A percentile compares a stretch with the other conserved stretches of the same genome.
Evolutionary conservation across 73 alveolate genomes (phyloP).

Genomic region (Uronychia setigera): DNA sequence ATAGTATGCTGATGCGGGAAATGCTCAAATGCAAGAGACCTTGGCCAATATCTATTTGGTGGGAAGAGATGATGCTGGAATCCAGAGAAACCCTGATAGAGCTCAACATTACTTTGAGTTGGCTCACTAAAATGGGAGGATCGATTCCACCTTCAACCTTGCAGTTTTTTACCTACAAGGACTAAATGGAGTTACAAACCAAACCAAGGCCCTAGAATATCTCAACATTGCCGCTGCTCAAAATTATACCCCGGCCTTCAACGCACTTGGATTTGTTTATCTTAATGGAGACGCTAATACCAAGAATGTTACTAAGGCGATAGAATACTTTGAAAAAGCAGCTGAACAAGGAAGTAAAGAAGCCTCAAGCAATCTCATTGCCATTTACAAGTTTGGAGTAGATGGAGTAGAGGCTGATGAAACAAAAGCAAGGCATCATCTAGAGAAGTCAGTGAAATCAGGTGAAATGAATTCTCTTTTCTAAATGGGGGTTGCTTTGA

Average conservation of each 20-base stretch:
- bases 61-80: neutral
- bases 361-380: constrained; percentile 1
- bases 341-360: constrained; percentile 5
- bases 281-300: neutral
- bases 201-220: neutral
- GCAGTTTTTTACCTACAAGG: neutral
- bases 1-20: neutral
- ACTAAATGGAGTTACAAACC: neutral
- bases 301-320: neutral
- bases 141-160: neutral
- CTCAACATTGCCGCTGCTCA: neutral
- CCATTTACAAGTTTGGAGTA: neutral
- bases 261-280: neutral
- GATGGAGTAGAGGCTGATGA: neutral
- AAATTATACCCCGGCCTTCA: neutral
- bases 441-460: neutral
- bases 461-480: neutral
- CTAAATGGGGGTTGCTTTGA: neutral
- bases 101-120: neutral
- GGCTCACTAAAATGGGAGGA: neutral
- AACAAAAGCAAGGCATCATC: neutral
- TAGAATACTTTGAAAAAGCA: constrained; percentile 10
- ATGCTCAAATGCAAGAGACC: neutral
- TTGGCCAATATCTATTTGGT: neutral
- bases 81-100: neutral